phyloP scores from a whole-genome alignment of 2,329 filamentous ascomycete genomes.

The Diaporthe amygdali region DNA sequence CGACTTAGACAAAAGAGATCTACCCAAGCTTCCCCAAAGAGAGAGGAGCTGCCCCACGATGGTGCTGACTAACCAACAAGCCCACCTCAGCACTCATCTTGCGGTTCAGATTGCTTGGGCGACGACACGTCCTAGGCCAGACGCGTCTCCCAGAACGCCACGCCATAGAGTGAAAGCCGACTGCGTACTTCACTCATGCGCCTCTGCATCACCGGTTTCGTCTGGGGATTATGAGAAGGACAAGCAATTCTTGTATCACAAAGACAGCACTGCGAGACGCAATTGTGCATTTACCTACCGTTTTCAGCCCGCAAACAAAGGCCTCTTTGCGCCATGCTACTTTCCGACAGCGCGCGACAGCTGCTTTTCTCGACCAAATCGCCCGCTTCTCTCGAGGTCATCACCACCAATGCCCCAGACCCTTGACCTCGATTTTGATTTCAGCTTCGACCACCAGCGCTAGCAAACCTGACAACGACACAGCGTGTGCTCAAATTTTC shows the following conservation, averaged over 20 bases:
- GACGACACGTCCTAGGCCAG: constrained; percentile 12
- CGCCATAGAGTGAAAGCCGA: neutral
- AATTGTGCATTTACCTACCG: neutral
- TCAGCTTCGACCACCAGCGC: neutral
- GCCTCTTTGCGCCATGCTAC: constrained; percentile 16
- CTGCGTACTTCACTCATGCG: neutral
- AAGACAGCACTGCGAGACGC: neutral
- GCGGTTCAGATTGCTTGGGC: neutral
- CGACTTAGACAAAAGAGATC: neutral
- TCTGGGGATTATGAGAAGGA: neutral
- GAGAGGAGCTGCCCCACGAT: neutral
- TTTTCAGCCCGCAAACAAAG: constrained; percentile 11
- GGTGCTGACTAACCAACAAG: neutral
- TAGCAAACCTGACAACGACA: neutral
- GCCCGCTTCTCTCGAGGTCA: constrained; percentile 15
- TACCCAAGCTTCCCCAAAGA: neutral
- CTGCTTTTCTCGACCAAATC: constrained; percentile 11
- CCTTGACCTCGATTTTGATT: constrained; percentile 6
- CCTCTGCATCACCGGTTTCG: constrained; percentile 11
- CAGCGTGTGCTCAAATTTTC: neutral
- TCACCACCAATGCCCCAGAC: constrained; percentile 11
- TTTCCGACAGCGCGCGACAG: neutral
- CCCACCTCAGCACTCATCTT: neutral
- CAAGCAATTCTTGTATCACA: neutral
- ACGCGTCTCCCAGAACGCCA: constrained; percentile 5